These are phyloP conservation scores for Cyberlindnera euphorbiae DNA, from an alignment of 805 yeast species.

Conservation along the genomic window DNA sequence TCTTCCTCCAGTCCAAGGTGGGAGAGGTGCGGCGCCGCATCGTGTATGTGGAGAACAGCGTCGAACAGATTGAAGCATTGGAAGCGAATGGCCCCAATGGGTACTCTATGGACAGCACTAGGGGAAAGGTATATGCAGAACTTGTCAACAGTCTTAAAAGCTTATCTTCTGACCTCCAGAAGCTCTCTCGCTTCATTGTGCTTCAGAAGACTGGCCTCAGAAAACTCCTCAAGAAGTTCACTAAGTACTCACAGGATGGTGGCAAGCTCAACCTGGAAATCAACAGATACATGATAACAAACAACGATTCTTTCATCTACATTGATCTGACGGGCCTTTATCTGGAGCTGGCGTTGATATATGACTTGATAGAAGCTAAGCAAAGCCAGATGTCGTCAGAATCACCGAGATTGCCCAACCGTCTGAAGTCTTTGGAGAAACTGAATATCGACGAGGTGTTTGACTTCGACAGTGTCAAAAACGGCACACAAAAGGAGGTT, in stretches of 20 bases:
- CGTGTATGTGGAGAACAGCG: slow-evolving; percentile 33
- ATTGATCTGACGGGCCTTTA: slow-evolving; percentile 58
- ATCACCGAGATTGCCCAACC: slow-evolving; percentile 12
- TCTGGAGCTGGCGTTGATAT: slow-evolving; percentile 51
- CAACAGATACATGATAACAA: slow-evolving; percentile 33
- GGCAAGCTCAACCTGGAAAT: slow-evolving; percentile 24
- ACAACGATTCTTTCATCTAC: slow-evolving; percentile 53
- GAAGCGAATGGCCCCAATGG: background rate
- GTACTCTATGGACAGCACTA: too few relatives aligned
- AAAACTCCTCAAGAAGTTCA: slow-evolving; percentile 68
- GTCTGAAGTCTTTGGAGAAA: slow-evolving; percentile 13
- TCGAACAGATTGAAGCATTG: slow-evolving; percentile 21
- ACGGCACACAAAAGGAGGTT: slow-evolving; percentile 31
- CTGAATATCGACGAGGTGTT: slow-evolving; percentile 26
- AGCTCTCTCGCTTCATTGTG: slow-evolving; percentile 63
- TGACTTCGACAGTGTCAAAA: slow-evolving; percentile 33
- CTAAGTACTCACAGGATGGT: slow-evolving; percentile 37
- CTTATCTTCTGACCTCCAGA: slow-evolving; percentile 50
- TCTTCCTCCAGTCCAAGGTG: slow-evolving; percentile 62
- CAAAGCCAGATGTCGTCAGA: background rate
- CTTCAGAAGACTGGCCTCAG: slow-evolving; percentile 71
- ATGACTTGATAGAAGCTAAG: slow-evolving; percentile 40
- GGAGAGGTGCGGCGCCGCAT: slow-evolving; percentile 61
- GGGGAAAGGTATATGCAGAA: slow-evolving; percentile 18
- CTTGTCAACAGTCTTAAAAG: slow-evolving; percentile 33